phyloP scores from a whole-genome alignment of 495 filamentous ascomycete species.

The Trichoderma gamsii region DNA sequence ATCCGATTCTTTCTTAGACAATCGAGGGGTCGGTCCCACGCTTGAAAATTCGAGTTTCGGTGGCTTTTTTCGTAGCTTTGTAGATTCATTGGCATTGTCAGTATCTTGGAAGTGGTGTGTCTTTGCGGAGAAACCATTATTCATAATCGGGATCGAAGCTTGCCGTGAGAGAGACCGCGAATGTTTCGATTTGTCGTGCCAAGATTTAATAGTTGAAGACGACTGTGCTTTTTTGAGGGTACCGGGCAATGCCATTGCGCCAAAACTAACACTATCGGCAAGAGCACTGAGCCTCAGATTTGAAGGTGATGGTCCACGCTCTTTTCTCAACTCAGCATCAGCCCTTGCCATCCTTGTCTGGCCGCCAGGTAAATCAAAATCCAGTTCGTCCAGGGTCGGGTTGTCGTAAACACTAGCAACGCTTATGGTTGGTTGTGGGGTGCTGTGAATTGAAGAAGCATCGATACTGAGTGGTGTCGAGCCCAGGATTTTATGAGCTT shows the following conservation, averaged over 20 bases:
- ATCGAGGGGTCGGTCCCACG: not conserved
- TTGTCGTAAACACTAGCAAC: not conserved
- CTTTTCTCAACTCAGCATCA: not conserved
- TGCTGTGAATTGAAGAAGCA: not conserved
- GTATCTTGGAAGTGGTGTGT: conserved; percentile 38
- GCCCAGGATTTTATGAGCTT: conserved; percentile 9
- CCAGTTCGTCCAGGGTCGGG: not conserved
- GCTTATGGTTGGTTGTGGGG: not conserved
- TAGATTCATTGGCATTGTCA: conserved; percentile 20
- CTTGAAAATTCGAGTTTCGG: conserved; percentile 42
- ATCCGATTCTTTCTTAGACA: conserved; percentile 24
- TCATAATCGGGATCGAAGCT: conserved; percentile 49
- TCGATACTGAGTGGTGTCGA: conserved; percentile 8
- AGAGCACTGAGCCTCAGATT: not conserved
- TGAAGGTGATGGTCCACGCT: not conserved
- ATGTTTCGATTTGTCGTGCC: conserved; percentile 46
- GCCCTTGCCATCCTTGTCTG: not conserved
- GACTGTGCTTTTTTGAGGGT: conserved; percentile 34
- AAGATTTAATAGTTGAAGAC: conserved; percentile 45
- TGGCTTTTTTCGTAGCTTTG: conserved; percentile 41
- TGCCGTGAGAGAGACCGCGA: conserved; percentile 50
- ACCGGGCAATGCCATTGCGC: not conserved
- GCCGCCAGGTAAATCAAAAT: not conserved
- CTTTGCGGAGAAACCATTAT: conserved; percentile 45
- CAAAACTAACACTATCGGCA: not conserved